Conservation (phyloP, 2,329 filamentous ascomycete species). For the Hymenoscyphus scutula region DNA sequence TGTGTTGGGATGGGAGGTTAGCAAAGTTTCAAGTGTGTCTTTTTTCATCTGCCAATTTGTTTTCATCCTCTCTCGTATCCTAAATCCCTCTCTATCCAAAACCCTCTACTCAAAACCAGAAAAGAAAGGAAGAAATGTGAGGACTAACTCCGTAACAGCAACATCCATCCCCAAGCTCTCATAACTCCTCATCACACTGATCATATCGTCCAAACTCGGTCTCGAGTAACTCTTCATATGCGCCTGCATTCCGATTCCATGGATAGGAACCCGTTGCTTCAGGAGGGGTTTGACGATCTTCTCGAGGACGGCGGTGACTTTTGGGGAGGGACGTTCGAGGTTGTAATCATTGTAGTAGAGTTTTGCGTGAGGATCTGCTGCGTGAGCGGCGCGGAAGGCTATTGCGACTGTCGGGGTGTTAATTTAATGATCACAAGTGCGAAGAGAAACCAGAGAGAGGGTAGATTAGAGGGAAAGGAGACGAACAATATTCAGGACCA, state of each 20-base stretch:
- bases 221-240: slow-evolving; percentile 54
- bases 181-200: slow-evolving; percentile 46
- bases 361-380: slow-evolving; percentile 54
- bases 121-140: background rate
- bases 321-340: slow-evolving; percentile 52
- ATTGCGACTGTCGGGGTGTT: slow-evolving; percentile 42
- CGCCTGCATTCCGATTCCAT: slow-evolving; percentile 61
- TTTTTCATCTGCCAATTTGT: too few relatives aligned
- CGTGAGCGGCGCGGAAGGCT: slow-evolving; percentile 55
- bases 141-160: slow-evolving; percentile 55
- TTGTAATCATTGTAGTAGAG: slow-evolving; percentile 63
- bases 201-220: slow-evolving; percentile 45
- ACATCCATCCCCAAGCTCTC: slow-evolving; percentile 53
- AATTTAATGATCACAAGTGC: too few relatives aligned
- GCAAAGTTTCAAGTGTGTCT: too few relatives aligned
- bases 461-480: background rate
- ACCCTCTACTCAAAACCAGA: background rate
- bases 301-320: slow-evolving; percentile 44
- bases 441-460: too few relatives aligned
- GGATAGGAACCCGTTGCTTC: slow-evolving; percentile 52
- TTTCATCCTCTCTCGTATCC: too few relatives aligned
- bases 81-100: too few relatives aligned
- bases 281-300: slow-evolving; percentile 46
- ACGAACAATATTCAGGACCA: slow-evolving; percentile 47
- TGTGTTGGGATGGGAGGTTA: too few relatives aligned